Conservation (phyloP, 805 yeast species). For the Schizosaccharomyces lindneri region DNA sequence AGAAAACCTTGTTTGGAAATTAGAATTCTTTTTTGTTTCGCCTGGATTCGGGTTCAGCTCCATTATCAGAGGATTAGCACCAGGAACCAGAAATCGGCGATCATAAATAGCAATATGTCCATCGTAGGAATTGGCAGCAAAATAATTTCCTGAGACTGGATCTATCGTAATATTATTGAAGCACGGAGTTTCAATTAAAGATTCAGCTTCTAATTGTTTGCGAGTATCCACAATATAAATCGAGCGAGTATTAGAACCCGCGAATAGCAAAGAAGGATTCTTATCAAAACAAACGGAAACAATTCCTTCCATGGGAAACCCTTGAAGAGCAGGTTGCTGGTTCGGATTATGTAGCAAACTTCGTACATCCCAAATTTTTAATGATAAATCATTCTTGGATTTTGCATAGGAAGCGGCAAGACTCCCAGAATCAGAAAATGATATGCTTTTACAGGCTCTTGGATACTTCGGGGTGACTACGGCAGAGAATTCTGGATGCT, state of each 20-base stretch:
- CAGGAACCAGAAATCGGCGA: slow-evolving; percentile 27
- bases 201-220: not conserved
- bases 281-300: slow-evolving; percentile 23
- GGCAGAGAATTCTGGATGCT: slow-evolving; percentile 3
- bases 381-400: slow-evolving; percentile 46
- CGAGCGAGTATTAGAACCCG: slow-evolving; percentile 56
- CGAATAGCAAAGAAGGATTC: slow-evolving; percentile 8
- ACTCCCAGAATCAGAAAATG: slow-evolving; percentile 39
- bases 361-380: slow-evolving; percentile 46
- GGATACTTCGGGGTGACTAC: slow-evolving; percentile 17
- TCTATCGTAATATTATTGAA: slow-evolving; percentile 34
- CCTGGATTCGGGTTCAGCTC: not conserved
- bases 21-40: no score
- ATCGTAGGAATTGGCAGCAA: slow-evolving; percentile 58
- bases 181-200: not conserved
- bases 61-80: not conserved
- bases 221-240: slow-evolving; percentile 35
- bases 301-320: slow-evolving; percentile 50
- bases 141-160: slow-evolving; percentile 38
- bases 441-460: slow-evolving; percentile 50
- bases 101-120: slow-evolving; percentile 73
- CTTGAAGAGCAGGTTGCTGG: slow-evolving; percentile 16
- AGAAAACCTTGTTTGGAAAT: not conserved
- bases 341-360: not conserved
- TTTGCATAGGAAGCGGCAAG: slow-evolving; percentile 62